Conservation (phyloP, 2,329 filamentous ascomycete species). For the Cercospora sp. region DNA sequence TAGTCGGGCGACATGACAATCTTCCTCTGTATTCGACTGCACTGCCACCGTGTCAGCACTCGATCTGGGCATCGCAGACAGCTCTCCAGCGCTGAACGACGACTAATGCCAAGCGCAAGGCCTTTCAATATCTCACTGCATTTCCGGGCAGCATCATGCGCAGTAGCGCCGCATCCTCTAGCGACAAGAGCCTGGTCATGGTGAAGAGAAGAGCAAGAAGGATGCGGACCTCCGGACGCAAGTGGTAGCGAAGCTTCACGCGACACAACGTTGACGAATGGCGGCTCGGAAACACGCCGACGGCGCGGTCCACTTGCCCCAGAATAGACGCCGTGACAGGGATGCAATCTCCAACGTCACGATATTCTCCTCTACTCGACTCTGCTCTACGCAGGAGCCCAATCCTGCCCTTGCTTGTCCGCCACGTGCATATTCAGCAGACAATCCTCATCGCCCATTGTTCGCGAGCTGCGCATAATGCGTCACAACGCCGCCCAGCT, state of each 20-base stretch:
- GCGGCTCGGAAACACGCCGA: neutral
- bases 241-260: neutral
- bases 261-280: neutral
- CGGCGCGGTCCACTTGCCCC: neutral
- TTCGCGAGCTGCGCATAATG: neutral
- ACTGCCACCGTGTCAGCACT: neutral
- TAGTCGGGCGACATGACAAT: neutral
- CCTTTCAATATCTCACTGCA: conserved; percentile 14
- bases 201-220: neutral
- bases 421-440: neutral
- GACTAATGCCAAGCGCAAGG: neutral
- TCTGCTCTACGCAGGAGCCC: neutral
- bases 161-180: neutral
- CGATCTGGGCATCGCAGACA: neutral
- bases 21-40: neutral
- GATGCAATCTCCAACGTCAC: neutral
- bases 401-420: neutral
- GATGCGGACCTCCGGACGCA: neutral
- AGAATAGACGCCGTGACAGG: neutral
- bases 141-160: neutral
- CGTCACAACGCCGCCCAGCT: neutral
- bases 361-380: neutral
- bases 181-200: neutral
- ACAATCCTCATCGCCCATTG: neutral
- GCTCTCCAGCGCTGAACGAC: neutral